These are phyloP conservation scores for Boletus reticuloceps DNA, from an alignment of 768 basidiomycete genomes.

Conservation along the genomic window DNA sequence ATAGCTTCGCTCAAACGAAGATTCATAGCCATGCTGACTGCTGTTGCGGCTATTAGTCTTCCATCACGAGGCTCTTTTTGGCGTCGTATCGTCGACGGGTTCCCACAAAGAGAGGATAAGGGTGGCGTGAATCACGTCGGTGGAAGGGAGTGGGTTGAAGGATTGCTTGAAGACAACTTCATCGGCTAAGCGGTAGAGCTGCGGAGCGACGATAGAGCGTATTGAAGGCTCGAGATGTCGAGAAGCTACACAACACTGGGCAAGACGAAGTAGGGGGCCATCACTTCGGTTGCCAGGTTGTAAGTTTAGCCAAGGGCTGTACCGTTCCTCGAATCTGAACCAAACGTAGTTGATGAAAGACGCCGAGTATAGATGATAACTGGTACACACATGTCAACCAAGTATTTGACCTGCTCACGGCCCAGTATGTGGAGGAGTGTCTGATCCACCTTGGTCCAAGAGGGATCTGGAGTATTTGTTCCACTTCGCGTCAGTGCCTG, in stretches of 20 bases:
- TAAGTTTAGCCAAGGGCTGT: conserved; percentile 44
- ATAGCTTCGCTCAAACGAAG: conserved; percentile 39
- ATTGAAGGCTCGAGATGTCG: conserved; percentile 39
- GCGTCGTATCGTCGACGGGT: conserved; percentile 35
- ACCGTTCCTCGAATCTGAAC: conserved; percentile 41
- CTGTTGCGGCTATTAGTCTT: conserved; percentile 38
- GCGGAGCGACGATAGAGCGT: conserved; percentile 36
- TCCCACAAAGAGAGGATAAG: conserved; percentile 45
- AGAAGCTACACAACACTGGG: conserved; percentile 46
- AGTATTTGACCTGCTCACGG: conserved; percentile 33
- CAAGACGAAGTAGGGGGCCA: conserved; percentile 39
- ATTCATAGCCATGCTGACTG: conserved; percentile 48
- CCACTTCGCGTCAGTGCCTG: conserved; percentile 37
- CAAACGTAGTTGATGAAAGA: background rate
- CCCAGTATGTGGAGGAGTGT: conserved; percentile 33
- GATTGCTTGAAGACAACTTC: conserved; percentile 38
- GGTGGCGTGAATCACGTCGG: conserved; percentile 41
- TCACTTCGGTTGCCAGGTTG: conserved; percentile 32
- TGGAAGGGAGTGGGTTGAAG: conserved; percentile 41
- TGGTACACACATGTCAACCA: conserved; percentile 38
- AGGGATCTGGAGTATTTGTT: conserved; percentile 20
- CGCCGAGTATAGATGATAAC: background rate
- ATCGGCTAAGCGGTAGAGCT: conserved; percentile 41
- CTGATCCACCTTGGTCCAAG: conserved; percentile 23
- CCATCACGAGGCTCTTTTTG: conserved; percentile 36